Evolutionary conservation across 176 grass and related monocot genomes (phyloP), one percentile per base, ranked within the genome.

Genomic region (Typha latifolia): DNA sequence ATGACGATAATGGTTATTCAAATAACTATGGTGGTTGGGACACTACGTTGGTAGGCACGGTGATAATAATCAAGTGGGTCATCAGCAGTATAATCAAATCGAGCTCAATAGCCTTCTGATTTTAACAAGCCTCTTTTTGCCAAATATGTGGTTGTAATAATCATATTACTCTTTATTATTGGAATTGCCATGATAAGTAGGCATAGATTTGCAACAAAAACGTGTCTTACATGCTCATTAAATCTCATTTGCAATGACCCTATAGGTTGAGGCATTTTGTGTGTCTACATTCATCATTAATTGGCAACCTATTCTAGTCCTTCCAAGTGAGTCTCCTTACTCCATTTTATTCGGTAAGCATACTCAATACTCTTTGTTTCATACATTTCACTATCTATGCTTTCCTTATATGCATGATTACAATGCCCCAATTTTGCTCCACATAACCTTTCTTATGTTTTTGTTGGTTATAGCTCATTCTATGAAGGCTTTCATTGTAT

Each of bases 401-500:
- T 74, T 64, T 64, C 57, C 57, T 0, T 63, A 51, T 50, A 6
- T 15, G 9, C 15, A 15, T 48, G 4, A 7, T 2, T 74, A 74
- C 26, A 26, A 8, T 5, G 12, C 55, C 12, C 64, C 19, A 64
- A 74, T 14, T 20, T 74, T 12, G 1, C 49, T 12, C 14, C 4
- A 48, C 4, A n/a, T 20, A 49, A 32, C 27, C n/a, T 49, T 2
- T 5, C 3, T 49, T 48, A 4, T 21, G 12, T 66, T 9, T 66
- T 66, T 29, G 9, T 66, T 37, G 32, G 64, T 20, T 48, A 66
- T 18, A 37, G 34, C 16, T 11, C 32, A 12, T 14, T 20, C 6
- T 34, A 63, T 48, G 16, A 63, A 49, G 71, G 32, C 9, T 74
- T 51, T 63, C 12, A 16, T 48, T 74, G 59, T 50, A 16, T 74